Conservation (phyloP, 805 yeast genomes). For the Metschnikowia hibisci region DNA sequence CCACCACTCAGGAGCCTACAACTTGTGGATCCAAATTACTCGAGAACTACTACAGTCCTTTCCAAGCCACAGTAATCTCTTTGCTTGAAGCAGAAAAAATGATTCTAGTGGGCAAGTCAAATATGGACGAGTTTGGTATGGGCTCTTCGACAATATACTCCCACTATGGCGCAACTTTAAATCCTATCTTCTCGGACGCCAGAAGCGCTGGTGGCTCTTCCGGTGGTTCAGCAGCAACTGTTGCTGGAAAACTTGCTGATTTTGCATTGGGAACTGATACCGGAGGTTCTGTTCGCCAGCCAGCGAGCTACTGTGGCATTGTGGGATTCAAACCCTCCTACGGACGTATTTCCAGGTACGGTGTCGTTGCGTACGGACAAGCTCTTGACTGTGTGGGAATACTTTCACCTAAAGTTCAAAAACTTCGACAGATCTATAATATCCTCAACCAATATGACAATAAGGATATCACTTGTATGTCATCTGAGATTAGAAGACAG, state of each 20-base stretch:
- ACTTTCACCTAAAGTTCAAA: constrained; percentile 47
- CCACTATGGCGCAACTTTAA: constrained; percentile 52
- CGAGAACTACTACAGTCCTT: constrained; percentile 64
- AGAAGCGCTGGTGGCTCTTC: constrained; percentile 82
- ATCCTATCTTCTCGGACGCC: constrained; percentile 35
- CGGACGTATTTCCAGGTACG: constrained; percentile 89
- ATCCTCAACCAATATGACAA: constrained; percentile 59
- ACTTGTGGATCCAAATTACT: constrained; percentile 77
- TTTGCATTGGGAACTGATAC: constrained; percentile 93
- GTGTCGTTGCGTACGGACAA: constrained; percentile 90
- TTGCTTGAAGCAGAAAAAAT: constrained; percentile 53
- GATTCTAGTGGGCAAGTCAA: constrained; percentile 69
- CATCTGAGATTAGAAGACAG: constrained; percentile 29
- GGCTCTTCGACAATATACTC: constrained; percentile 69
- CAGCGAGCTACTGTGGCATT: constrained; percentile 82
- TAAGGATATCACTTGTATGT: constrained; percentile 75
- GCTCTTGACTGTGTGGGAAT: constrained; percentile 93
- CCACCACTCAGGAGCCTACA: constrained; percentile 58
- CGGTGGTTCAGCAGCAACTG: constrained; percentile 95
- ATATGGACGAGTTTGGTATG: constrained; percentile 98
- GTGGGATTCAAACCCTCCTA: constrained; percentile 92
- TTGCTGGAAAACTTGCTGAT: constrained; percentile 65
- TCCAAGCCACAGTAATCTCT: constrained; percentile 67
- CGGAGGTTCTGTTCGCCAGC: constrained; percentile 93
- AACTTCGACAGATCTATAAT: constrained; percentile 46